Evolutionary conservation across 768 basidiomycete genomes (phyloP).

Genomic region (Amanita thiersii): DNA sequence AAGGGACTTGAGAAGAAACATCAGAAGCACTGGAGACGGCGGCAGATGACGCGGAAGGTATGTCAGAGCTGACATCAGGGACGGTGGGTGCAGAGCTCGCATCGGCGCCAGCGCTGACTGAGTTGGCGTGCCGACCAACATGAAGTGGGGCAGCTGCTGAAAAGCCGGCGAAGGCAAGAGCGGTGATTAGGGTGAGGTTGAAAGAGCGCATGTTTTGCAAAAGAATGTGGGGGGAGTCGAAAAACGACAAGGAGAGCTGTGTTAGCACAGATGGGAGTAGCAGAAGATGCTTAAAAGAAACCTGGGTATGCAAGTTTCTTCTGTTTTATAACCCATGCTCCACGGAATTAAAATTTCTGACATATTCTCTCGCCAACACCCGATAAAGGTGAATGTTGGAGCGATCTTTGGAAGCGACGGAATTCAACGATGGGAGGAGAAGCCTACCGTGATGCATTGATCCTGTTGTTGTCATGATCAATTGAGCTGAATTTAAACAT

Average conservation of each 20-base stretch:
- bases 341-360: no score
- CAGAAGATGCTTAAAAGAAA: neutral
- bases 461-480: no score
- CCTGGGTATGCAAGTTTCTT: neutral
- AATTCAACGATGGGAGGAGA: no score
- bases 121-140: neutral
- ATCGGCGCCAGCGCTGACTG: neutral
- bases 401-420: no score
- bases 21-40: neutral
- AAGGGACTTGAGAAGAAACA: no score
- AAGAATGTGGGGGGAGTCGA: neutral
- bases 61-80: no score
- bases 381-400: no score
- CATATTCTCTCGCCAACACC: no score
- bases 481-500: no score
- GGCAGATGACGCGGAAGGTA: neutral
- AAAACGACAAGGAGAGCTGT: neutral
- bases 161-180: constrained; percentile 3
- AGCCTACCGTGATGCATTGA: no score
- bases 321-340: constrained; percentile 1
- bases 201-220: constrained; percentile 3
- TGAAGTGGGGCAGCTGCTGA: constrained; percentile 5
- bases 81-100: neutral
- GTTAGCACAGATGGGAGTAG: neutral
- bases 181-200: neutral